These are phyloP conservation scores for Favolaschia claudopus DNA, from an alignment of 768 basidiomycete species.

Conservation along the genomic window DNA sequence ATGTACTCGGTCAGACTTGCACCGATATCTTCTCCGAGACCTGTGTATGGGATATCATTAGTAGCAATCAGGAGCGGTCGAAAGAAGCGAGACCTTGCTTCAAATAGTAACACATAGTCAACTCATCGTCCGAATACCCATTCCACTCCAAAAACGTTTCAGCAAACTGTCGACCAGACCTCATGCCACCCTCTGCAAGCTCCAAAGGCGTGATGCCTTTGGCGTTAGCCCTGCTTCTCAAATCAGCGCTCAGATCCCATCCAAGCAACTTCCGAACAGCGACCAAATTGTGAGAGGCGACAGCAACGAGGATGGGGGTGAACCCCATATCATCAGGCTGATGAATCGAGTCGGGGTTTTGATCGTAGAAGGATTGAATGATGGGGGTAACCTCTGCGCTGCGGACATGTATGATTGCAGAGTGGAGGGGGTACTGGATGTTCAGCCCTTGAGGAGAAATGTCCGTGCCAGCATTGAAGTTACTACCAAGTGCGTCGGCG, in stretches of 20 bases:
- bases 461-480: not conserved
- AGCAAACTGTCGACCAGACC: conserved; percentile 11
- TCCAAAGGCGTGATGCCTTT: conserved; percentile 24
- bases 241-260: conserved; percentile 16
- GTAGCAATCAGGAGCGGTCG: no score
- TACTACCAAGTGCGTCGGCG: not conserved
- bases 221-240: conserved; percentile 16
- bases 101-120: conserved; percentile 12
- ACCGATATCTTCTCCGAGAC: conserved; percentile 1
- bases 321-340: conserved; percentile 19
- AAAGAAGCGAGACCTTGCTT: no score
- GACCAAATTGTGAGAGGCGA: conserved; percentile 2
- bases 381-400: not conserved
- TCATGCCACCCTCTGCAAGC: conserved; percentile 7
- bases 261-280: conserved; percentile 21
- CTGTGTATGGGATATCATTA: no score
- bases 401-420: conserved; percentile 4
- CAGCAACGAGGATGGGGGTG: conserved; percentile 23
- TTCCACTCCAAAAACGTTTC: conserved; percentile 24
- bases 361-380: conserved; percentile 9
- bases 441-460: not conserved
- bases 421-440: conserved; percentile 15
- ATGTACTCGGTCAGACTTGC: not conserved
- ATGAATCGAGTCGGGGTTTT: conserved; percentile 21
- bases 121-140: conserved; percentile 11